These are phyloP conservation scores for Venturiaceae sp. DNA, from an alignment of 2,329 filamentous ascomycete species.

Conservation along the genomic window DNA sequence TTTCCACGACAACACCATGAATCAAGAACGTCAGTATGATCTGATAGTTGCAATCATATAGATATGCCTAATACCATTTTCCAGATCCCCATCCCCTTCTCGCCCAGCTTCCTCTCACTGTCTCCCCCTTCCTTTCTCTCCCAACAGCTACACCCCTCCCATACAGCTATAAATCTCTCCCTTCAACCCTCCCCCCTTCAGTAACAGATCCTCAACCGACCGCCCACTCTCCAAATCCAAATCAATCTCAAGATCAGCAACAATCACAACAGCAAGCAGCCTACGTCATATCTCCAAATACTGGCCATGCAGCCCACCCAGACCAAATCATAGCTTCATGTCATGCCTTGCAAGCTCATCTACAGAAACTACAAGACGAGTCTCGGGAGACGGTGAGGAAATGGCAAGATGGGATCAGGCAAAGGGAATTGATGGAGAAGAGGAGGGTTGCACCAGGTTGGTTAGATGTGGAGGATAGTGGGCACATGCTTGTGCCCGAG, in stretches of 20 bases:
- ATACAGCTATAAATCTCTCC: slow-evolving; percentile 88
- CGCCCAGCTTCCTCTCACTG: slow-evolving; percentile 83
- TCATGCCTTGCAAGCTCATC: slow-evolving; percentile 64
- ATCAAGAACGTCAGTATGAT: slow-evolving; percentile 24
- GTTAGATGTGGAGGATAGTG: slow-evolving; percentile 56
- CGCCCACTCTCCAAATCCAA: slow-evolving; percentile 54
- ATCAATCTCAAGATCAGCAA: slow-evolving; percentile 36
- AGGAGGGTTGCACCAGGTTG: slow-evolving; percentile 69
- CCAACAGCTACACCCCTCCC: slow-evolving; percentile 85
- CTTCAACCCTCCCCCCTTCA: slow-evolving; percentile 73
- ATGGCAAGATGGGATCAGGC: slow-evolving; percentile 58
- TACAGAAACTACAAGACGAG: slow-evolving; percentile 58
- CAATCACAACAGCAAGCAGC: slow-evolving; percentile 27
- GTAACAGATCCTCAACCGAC: slow-evolving; percentile 35
- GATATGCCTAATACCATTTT: not conserved
- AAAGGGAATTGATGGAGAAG: slow-evolving; percentile 68
- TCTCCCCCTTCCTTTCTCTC: slow-evolving; percentile 88
- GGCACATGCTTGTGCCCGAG: slow-evolving; percentile 53
- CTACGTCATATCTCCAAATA: slow-evolving; percentile 72
- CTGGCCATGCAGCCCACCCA: slow-evolving; percentile 69
- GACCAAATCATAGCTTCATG: slow-evolving; percentile 79
- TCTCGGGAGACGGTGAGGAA: slow-evolving; percentile 57
- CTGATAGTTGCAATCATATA: not conserved
- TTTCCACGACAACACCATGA: slow-evolving; percentile 18
- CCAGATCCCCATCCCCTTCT: slow-evolving; percentile 68